phyloP scores from a whole-genome alignment of 139 green algal species.

The Picochlorum sp. region DNA sequence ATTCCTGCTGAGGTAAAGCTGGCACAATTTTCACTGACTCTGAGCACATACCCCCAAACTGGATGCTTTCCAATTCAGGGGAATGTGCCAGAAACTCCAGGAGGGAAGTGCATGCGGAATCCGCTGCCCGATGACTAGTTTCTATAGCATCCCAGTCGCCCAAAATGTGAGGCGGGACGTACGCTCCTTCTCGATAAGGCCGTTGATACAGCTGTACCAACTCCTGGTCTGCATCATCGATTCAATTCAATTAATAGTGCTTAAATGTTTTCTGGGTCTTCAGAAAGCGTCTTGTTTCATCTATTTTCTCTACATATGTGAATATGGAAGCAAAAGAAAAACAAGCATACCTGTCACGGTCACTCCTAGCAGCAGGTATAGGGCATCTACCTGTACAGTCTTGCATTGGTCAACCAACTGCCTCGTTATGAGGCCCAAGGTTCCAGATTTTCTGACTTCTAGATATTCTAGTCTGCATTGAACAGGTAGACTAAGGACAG shows the following conservation, averaged over 20 bases:
- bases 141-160: slow-evolving; percentile 15
- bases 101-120: slow-evolving; percentile 2
- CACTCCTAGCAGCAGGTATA: too few relatives aligned
- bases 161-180: slow-evolving; percentile 21
- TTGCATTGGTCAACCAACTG: too few relatives aligned
- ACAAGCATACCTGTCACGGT: too few relatives aligned
- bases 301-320: too few relatives aligned
- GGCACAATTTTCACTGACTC: slow-evolving; percentile 2
- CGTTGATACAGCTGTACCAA: slow-evolving; percentile 13
- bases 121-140: slow-evolving; percentile 5
- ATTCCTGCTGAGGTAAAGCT: neutral
- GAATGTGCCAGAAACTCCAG: slow-evolving; percentile 2
- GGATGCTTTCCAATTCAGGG: neutral
- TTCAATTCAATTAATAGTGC: neutral
- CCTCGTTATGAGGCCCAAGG: neutral
- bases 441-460: neutral
- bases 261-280: too few relatives aligned
- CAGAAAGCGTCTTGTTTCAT: too few relatives aligned
- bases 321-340: too few relatives aligned
- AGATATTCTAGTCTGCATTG: neutral
- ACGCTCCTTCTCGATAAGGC: slow-evolving; percentile 19
- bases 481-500: neutral
- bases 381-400: too few relatives aligned
- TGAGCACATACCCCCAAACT: neutral
- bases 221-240: neutral